phyloP scores from a whole-genome alignment of 2,329 filamentous ascomycete genomes.

The Curvularia eragrostidis region DNA sequence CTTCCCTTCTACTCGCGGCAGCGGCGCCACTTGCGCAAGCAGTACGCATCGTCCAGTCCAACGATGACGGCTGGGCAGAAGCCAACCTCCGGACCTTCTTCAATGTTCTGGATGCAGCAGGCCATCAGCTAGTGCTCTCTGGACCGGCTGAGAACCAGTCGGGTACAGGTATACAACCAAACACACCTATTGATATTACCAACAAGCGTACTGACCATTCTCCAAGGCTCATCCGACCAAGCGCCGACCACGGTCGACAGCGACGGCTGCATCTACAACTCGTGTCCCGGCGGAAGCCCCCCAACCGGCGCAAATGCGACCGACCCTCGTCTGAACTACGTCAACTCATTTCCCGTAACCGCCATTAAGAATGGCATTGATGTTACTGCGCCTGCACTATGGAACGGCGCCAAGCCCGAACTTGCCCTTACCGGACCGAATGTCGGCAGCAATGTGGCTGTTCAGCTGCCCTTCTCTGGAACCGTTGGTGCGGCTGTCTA shows the following conservation, averaged over 20 bases:
- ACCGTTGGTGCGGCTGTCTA: constrained; percentile 71
- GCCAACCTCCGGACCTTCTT: constrained; percentile 68
- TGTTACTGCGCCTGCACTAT: constrained; percentile 61
- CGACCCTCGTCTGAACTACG: constrained; percentile 69
- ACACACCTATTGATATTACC: background rate
- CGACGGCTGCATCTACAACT: constrained; percentile 65
- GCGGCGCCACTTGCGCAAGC: constrained; percentile 37
- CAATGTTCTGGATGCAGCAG: constrained; percentile 60
- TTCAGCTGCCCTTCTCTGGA: constrained; percentile 66
- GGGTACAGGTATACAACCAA: constrained; percentile 58
- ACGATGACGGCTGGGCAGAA: constrained; percentile 79
- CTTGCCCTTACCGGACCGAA: constrained; percentile 72
- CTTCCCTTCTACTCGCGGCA: constrained; percentile 32
- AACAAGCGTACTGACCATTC: constrained; percentile 11
- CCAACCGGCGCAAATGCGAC: constrained; percentile 64
- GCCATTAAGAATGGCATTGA: constrained; percentile 69
- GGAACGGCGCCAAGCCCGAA: constrained; percentile 61
- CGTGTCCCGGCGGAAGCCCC: constrained; percentile 64
- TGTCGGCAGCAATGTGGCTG: constrained; percentile 64
- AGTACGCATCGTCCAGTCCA: constrained; percentile 62
- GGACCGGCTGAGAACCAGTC: constrained; percentile 72
- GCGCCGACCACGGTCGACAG: constrained; percentile 57
- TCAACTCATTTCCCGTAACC: constrained; percentile 72
- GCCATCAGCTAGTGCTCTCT: constrained; percentile 69
- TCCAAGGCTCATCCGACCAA: constrained; percentile 60